Percentiles rank a stretch among this genome's conserved stretches.
Conservation (phyloP, 176 grass and related monocot species). For the Urochloa ruziziensis region DNA sequence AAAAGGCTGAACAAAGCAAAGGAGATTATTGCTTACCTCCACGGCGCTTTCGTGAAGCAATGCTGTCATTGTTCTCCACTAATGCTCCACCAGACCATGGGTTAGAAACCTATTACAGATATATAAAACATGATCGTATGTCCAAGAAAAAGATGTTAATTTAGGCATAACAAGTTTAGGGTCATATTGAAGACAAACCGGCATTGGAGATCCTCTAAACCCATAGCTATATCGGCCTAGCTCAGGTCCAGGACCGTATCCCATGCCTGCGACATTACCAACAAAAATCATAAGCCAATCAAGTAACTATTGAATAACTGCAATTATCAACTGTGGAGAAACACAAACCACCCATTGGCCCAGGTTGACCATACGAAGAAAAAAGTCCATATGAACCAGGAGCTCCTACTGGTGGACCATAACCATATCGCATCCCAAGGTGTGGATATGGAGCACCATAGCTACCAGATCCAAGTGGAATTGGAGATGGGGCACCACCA, state of each 20-base stretch:
- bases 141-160: neutral
- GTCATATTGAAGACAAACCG: slow-evolving; percentile 48
- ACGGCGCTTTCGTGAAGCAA: slow-evolving; percentile 81
- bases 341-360: slow-evolving; percentile 67
- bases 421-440: slow-evolving; percentile 68
- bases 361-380: slow-evolving; percentile 78
- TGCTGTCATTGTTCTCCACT: slow-evolving; percentile 72
- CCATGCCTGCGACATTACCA: slow-evolving; percentile 50
- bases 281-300: slow-evolving; percentile 27
- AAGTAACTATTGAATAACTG: neutral
- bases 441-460: slow-evolving; percentile 69
- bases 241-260: slow-evolving; percentile 69
- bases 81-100: slow-evolving; percentile 66
- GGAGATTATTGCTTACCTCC: slow-evolving; percentile 54
- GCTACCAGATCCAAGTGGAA: slow-evolving; percentile 55
- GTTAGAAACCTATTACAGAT: slow-evolving; percentile 61
- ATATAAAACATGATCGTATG: neutral
- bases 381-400: slow-evolving; percentile 76
- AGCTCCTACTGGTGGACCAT: slow-evolving; percentile 59
- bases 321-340: slow-evolving; percentile 24
- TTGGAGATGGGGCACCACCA: slow-evolving; percentile 49
- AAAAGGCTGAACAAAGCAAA: neutral
- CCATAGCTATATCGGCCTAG: slow-evolving; percentile 78
- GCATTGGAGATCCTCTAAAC: slow-evolving; percentile 87
- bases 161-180: neutral